Base-by-base conservation (phyloP, 192 early-diverging fungal genomes). In the Entomortierella parvispora region DNA sequence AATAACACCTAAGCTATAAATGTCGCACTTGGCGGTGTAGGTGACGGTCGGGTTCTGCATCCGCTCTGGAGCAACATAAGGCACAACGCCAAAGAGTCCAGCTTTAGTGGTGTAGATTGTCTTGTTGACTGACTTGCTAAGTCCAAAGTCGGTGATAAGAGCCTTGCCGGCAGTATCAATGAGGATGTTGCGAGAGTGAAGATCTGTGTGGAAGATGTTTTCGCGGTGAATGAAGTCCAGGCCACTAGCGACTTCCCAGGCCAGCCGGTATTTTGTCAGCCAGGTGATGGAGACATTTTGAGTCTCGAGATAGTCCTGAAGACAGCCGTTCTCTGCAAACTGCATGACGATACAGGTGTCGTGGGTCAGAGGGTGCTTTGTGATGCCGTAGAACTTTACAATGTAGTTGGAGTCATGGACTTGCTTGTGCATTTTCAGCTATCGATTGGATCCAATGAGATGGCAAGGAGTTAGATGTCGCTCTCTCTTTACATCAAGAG, bases 1-100 rank as follows among this genome's bases (percentile, higher is more conserved):
- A 49, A 87, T 82, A 29, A 87, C 80, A 14, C 85, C 85, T 45
- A 87, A 48, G 55, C 83, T 85, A 59, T 87, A 87, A 8, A 87
- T 79, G 60, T 87, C 85, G 25, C 83, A 81, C 22, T 79, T 82
- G 18, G 70, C 58, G 11, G 80, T 83, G 43, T 87, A 87, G n/a
- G 64, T 64, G 23, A 52, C 61, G 23, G 64, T 51, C 14, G 81
- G 71, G 40, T 84, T 84, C 44, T 77, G 77, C 74, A 82, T 76
- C 10, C 84, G 66, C 58, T 87, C 85, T 1, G 85, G 85, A 4
- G 85, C 83, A 11, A 87, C 72, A 60, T 87, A 87, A 26, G 85
- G 85, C 12, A 85, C 65, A 32, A 82, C 65, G 43, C 85, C 85
- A 77, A 83, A 87, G 58, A 85, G 71, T 56, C 43, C 62, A 5